These are phyloP conservation scores for Pouteria campechiana DNA, from an alignment of 179 eudicot genomes.

Conservation along the genomic window DNA sequence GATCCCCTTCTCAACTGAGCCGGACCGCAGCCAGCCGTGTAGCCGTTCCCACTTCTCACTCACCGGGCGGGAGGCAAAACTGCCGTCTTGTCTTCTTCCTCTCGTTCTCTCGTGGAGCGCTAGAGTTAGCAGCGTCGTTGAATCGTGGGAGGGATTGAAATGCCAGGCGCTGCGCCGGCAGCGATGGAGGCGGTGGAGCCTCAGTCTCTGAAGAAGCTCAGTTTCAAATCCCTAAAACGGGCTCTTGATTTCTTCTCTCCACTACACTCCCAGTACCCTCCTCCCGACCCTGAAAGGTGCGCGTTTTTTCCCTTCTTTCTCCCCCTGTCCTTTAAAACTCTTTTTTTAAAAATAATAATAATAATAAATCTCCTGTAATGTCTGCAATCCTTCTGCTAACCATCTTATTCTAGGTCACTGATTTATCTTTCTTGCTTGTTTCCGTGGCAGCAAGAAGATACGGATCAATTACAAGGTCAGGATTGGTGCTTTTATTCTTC, in stretches of 20 bases:
- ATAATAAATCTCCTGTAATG: too few relatives aligned
- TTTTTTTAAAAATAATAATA: too few relatives aligned
- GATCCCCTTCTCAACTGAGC: too few relatives aligned
- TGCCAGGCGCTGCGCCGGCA: conserved; percentile 18
- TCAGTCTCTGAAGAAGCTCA: conserved; percentile 75
- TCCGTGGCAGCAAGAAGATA: conserved; percentile 71
- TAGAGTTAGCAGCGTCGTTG: too few relatives aligned
- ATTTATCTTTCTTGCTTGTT: neutral
- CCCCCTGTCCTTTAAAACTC: too few relatives aligned
- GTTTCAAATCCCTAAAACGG: conserved; percentile 69
- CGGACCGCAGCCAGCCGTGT: too few relatives aligned
- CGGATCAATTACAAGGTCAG: conserved; percentile 77
- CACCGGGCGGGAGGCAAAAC: too few relatives aligned
- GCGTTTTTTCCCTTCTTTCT: neutral
- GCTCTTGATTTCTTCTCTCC: conserved; percentile 82
- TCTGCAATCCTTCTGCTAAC: too few relatives aligned
- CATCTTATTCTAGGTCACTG: neutral
- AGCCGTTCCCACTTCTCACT: too few relatives aligned
- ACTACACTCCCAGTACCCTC: conserved; percentile 54
- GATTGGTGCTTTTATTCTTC: neutral
- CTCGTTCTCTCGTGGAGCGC: too few relatives aligned
- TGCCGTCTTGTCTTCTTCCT: too few relatives aligned
- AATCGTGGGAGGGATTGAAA: too few relatives aligned
- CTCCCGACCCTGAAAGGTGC: conserved; percentile 64
- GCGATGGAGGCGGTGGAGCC: conserved; percentile 70